Evolutionary conservation across 805 yeast species (phyloP).

Genomic region (Priceomyces haplophilus): DNA sequence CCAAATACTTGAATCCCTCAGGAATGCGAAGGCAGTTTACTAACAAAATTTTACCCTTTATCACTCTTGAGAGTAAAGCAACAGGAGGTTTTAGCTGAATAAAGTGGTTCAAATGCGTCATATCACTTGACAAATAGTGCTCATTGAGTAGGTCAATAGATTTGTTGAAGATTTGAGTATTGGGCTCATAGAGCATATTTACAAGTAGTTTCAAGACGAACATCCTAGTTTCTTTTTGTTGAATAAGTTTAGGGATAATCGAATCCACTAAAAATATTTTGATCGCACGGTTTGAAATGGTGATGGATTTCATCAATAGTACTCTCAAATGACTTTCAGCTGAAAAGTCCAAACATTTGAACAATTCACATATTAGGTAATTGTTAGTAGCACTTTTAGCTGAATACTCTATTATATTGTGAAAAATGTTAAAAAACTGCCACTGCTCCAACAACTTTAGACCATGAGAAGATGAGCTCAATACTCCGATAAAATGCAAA

Average conservation of each 20-base stretch:
- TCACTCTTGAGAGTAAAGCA: slow-evolving; percentile 23
- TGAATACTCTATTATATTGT: slow-evolving; percentile 59
- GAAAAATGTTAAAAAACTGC: slow-evolving; percentile 79
- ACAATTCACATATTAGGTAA: slow-evolving; percentile 53
- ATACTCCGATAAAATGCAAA: slow-evolving; percentile 70
- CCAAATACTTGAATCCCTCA: slow-evolving; percentile 65
- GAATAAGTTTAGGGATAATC: slow-evolving; percentile 42
- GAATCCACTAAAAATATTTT: slow-evolving; percentile 56
- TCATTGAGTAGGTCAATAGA: slow-evolving; percentile 21
- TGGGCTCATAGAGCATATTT: slow-evolving; percentile 67
- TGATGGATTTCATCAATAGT: slow-evolving; percentile 62
- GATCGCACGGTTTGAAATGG: slow-evolving; percentile 49
- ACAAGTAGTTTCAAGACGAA: slow-evolving; percentile 58
- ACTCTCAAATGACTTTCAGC: slow-evolving; percentile 65
- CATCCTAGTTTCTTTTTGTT: slow-evolving; percentile 30
- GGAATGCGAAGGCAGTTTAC: slow-evolving; percentile 63
- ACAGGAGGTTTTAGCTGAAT: slow-evolving; percentile 56
- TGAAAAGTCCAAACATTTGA: slow-evolving; percentile 60
- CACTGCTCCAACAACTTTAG: slow-evolving; percentile 68
- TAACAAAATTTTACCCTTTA: slow-evolving; percentile 45
- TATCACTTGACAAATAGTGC: slow-evolving; percentile 19
- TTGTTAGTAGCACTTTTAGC: slow-evolving; percentile 32
- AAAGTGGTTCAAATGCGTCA: slow-evolving; percentile 47
- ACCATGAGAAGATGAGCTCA: slow-evolving; percentile 62
- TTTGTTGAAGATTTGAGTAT: slow-evolving; percentile 20